Evolutionary conservation across 768 basidiomycete genomes (phyloP).

Genomic region (Epithele typhae): DNA sequence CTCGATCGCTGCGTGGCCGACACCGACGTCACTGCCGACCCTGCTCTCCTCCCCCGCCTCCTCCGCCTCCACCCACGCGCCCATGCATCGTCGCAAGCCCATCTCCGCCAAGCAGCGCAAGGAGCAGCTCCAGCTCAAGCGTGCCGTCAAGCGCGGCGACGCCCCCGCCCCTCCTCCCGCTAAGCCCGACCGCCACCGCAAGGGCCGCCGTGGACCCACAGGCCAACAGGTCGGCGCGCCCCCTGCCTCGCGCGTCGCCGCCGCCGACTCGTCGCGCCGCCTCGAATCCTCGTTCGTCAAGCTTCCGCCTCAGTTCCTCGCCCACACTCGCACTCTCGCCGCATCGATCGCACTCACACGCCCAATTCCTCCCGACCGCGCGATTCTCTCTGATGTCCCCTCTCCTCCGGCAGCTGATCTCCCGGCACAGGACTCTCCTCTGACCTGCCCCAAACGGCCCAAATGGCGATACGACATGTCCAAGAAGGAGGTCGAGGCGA

Average conservation of each 20-base stretch:
- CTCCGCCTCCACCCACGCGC: neutral
- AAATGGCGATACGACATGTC: conserved; percentile 86
- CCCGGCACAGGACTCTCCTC: neutral
- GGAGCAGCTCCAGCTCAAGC: conserved; percentile 68
- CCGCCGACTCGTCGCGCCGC: conserved; percentile 40
- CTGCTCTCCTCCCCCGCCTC: neutral
- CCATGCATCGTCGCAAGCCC: conserved; percentile 37
- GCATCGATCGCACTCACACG: conserved; percentile 47
- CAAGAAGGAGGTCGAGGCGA: conserved; percentile 85
- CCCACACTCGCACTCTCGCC: conserved; percentile 53
- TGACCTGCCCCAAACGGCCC: conserved; percentile 63
- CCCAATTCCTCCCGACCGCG: conserved; percentile 44
- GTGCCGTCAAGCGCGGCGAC: conserved; percentile 83
- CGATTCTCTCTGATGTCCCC: conserved; percentile 31
- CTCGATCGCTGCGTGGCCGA: too few species aligned
- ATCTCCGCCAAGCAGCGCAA: conserved; percentile 66
- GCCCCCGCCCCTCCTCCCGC: conserved; percentile 28
- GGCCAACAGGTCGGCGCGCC: conserved; percentile 7
- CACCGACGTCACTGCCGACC: too few species aligned
- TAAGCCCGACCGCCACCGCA: conserved; percentile 31
- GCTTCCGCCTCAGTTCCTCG: conserved; percentile 55
- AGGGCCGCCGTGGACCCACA: conserved; percentile 6
- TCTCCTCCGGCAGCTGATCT: neutral
- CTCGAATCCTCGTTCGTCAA: conserved; percentile 71
- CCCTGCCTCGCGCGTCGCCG: conserved; percentile 13